A percentile compares a stretch with the other conserved stretches of the same genome.
Conservation (phyloP, 495 filamentous ascomycete genomes). For the Elasticomyces elasticus region DNA sequence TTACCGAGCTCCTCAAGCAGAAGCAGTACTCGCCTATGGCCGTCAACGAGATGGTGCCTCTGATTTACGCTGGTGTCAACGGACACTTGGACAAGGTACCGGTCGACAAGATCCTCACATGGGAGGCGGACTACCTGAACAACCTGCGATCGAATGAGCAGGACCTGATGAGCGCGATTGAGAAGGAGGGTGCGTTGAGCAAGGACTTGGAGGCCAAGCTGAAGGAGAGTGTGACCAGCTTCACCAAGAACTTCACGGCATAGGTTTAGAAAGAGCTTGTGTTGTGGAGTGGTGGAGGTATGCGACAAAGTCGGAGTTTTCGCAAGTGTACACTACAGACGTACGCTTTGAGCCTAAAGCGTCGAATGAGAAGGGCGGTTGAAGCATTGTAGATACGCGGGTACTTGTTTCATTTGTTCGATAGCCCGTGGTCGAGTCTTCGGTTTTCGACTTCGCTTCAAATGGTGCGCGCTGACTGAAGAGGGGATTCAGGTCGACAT, state of each 20-base stretch:
- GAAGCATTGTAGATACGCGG: conserved; percentile 6
- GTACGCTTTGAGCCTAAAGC: background rate
- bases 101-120: conserved; percentile 73
- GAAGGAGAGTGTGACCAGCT: conserved; percentile 64
- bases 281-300: background rate
- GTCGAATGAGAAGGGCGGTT: background rate
- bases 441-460: background rate
- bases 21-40: conserved; percentile 99
- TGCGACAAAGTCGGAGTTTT: background rate
- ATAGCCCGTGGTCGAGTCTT: background rate
- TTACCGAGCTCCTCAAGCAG: conserved; percentile 98
- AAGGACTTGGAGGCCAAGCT: conserved; percentile 87
- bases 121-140: conserved; percentile 88
- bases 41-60: conserved; percentile 98
- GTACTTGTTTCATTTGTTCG: conserved; percentile 6
- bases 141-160: conserved; percentile 84
- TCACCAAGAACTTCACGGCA: conserved; percentile 82
- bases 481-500: no score
- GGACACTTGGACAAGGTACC: conserved; percentile 81
- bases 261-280: background rate
- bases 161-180: conserved; percentile 75
- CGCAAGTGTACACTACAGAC: background rate
- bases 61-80: conserved; percentile 99
- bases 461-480: background rate
- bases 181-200: conserved; percentile 91